Evolutionary conservation across 768 basidiomycete species (phyloP).

Genomic region (Termitomyces bulborhizus): DNA sequence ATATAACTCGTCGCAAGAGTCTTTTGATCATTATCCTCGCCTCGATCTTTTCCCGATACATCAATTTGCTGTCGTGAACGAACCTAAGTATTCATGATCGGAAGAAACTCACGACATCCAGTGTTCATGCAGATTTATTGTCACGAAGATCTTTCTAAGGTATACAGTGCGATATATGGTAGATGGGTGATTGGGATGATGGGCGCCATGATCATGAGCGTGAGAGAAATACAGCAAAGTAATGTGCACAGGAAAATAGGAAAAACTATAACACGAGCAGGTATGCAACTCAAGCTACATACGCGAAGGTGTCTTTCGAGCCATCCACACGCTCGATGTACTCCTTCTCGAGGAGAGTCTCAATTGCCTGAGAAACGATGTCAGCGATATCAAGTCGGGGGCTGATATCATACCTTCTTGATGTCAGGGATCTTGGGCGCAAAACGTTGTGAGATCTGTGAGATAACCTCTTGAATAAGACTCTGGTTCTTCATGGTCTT

Average conservation of each 20-base stretch:
- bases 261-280: neutral
- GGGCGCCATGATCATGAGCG: neutral
- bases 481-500: constrained; percentile 95
- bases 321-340: constrained; percentile 97
- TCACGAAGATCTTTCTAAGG: neutral
- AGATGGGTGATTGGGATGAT: neutral
- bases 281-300: constrained; percentile 47
- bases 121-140: neutral
- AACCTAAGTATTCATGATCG: too few relatives aligned
- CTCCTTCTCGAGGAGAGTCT: constrained; percentile 93
- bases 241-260: neutral
- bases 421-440: constrained; percentile 95
- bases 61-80: too few relatives aligned
- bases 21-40: too few relatives aligned
- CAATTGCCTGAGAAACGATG: constrained; percentile 62
- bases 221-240: constrained; percentile 2
- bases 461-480: constrained; percentile 85
- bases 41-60: too few relatives aligned
- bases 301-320: constrained; percentile 81
- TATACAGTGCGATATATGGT: constrained; percentile 8
- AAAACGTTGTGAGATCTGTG: constrained; percentile 85
- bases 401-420: constrained; percentile 72
- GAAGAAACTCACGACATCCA: neutral
- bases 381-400: neutral
- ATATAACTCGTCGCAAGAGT: constrained; percentile 22